Base-by-base conservation (phyloP, 2,329 filamentous ascomycete genomes). In the Colletotrichum cuscutae region DNA sequence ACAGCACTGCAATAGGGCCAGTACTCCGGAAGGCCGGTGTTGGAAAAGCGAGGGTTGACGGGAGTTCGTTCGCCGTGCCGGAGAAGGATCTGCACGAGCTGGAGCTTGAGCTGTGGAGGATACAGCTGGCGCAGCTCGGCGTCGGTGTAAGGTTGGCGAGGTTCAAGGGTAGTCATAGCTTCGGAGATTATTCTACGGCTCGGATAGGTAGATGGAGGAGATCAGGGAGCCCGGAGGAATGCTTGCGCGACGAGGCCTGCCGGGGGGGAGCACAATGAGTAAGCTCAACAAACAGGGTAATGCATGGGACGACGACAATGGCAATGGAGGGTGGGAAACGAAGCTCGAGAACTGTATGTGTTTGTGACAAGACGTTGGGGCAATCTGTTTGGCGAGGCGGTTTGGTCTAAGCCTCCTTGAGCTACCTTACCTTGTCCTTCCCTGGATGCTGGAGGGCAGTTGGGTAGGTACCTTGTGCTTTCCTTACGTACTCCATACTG, bases 1-100 rank as follows among this genome's bases (percentile, higher is more conserved):
- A 93, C 94, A 68, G 92, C 90, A 76, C 90, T 89, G 84, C 97
- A 99, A 84, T 98, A 98, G 1, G 97, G 95, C 97, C 97, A 99
- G 83, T 91, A 92, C 62, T 88, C 80, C 56, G 84, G 81, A n/a
- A 93, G 86, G 12, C 90, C 91, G 60, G 90, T 89, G 84, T 96
- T 97, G 79, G 94, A 90, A 81, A 99, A 98, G 52, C 97, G 93
- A n/a, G 94, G 89, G 71, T 91, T 93, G 32, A 98, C 94, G 32
- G 96, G 96, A 8, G 93, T 96, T 71, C 96, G 92, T 85, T 92
- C 90, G 83, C 93, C 93, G 83, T 95, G 93, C 71, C 93, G 92
- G 78, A 95, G 89, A 75, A 95, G 89, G 77, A 98, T 88, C 85
- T 99, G 97, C 62, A 98, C 97, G 73, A 97, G 90, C 81, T 97